Conservation (phyloP, 768 basidiomycete genomes). For the Kwoniella sp. region DNA sequence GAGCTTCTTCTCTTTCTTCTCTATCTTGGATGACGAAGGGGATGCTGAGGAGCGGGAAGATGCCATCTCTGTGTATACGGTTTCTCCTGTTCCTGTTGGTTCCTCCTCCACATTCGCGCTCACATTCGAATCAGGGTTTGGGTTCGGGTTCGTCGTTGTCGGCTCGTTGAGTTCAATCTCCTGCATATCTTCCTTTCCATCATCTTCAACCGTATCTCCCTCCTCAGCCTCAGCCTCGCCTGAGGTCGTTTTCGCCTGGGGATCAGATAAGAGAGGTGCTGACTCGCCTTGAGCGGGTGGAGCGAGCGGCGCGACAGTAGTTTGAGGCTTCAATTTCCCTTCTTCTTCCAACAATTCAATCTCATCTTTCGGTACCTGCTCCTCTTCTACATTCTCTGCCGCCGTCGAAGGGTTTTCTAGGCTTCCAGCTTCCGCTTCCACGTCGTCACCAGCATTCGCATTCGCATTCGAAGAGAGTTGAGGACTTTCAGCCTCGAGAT, state of each 20-base stretch:
- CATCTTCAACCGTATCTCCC: not conserved
- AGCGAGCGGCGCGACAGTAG: slow-evolving; percentile 24
- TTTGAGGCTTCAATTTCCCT: slow-evolving; percentile 28
- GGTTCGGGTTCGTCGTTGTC: no score
- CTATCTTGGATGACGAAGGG: not conserved
- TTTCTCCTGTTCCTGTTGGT: not conserved
- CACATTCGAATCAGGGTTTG: no score
- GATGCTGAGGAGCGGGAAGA: not conserved
- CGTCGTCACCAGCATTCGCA: not conserved
- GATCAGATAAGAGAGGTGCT: no score
- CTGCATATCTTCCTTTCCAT: not conserved
- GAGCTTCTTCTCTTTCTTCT: slow-evolving; percentile 4
- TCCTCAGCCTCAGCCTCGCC: not conserved
- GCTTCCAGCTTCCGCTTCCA: not conserved
- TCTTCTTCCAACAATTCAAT: slow-evolving; percentile 47
- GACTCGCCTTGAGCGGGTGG: not conserved
- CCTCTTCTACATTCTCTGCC: slow-evolving; percentile 9
- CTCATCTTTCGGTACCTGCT: slow-evolving; percentile 43
- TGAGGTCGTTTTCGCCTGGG: no score
- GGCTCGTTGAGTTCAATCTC: not conserved
- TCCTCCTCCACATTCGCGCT: no score
- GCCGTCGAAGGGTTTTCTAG: no score
- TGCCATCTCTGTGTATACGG: not conserved
- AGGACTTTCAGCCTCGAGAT: not conserved
- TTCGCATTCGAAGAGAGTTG: not conserved